Evolutionary conservation across 805 yeast species (phyloP).

Genomic region (Wickerhamiella parazyma): DNA sequence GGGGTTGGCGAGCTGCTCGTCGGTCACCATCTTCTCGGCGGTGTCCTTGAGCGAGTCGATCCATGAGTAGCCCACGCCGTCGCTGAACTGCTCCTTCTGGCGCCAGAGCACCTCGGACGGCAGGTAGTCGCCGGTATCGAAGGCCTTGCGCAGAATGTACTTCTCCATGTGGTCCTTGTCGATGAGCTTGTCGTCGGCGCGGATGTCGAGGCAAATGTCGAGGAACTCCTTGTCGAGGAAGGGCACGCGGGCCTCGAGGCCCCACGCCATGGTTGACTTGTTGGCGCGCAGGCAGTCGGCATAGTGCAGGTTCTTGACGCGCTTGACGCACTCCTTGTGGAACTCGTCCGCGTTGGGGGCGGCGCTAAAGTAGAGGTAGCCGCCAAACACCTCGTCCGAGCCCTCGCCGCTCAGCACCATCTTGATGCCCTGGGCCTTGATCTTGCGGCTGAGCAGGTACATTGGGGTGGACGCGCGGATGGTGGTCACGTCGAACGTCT

Average conservation of each 20-base stretch:
- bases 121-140: conserved; percentile 84
- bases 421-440: conserved; percentile 98
- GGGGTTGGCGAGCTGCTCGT: conserved; percentile 81
- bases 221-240: conserved; percentile 91
- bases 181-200: conserved; percentile 85
- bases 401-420: conserved; percentile 99
- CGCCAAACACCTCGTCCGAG: conserved; percentile 97
- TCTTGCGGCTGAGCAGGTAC: conserved; percentile 90
- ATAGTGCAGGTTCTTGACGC: conserved; percentile 93
- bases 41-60: conserved; percentile 94
- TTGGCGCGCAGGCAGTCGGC: conserved; percentile 98
- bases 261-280: conserved; percentile 99
- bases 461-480: conserved; percentile 98
- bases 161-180: conserved; percentile 72
- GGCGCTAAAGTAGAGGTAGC: conserved; percentile 90
- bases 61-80: conserved; percentile 99
- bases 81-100: conserved; percentile 99
- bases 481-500: conserved; percentile 96
- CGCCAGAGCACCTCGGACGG: conserved; percentile 97
- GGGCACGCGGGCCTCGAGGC: conserved; percentile 98
- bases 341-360: conserved; percentile 90
- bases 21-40: conserved; percentile 74
- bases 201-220: conserved; percentile 85
- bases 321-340: conserved; percentile 88
- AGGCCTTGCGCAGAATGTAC: conserved; percentile 93